Evolutionary conservation across 495 filamentous ascomycete species (phyloP).

Genomic region (Massariosphaeria phaeospora): DNA sequence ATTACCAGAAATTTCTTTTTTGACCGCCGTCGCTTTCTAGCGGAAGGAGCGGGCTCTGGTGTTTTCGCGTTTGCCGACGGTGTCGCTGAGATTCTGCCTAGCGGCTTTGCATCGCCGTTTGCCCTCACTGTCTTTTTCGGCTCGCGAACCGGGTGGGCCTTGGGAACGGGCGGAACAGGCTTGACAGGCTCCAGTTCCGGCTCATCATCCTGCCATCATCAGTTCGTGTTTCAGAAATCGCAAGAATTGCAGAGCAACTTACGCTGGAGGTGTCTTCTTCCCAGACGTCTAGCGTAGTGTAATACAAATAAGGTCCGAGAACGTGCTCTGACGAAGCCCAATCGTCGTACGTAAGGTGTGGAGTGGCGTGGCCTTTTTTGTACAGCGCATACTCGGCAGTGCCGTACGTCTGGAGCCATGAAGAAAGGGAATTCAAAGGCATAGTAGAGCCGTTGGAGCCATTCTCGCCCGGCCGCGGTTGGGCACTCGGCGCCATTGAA

Average conservation of each 20-base stretch:
- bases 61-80: not conserved
- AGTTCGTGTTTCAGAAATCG: not conserved
- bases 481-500: constrained; percentile 8
- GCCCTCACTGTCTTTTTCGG: constrained; percentile 4
- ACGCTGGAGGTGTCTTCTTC: constrained; percentile 15
- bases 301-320: constrained; percentile 18
- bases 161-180: not conserved
- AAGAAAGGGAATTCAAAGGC: constrained; percentile 4
- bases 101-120: constrained; percentile 15
- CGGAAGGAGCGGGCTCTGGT: not conserved
- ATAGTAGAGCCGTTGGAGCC: not conserved
- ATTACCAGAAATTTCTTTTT: constrained; percentile 4
- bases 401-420: constrained; percentile 13
- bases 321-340: constrained; percentile 19
- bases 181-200: constrained; percentile 3
- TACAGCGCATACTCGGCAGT: constrained; percentile 15
- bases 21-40: not conserved
- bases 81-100: not conserved
- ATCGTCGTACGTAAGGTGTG: constrained; percentile 14
- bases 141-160: too few relatives aligned
- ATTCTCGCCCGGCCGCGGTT: not conserved
- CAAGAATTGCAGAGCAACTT: not conserved
- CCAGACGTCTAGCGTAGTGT: constrained; percentile 18
- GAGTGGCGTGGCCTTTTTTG: constrained; percentile 3
- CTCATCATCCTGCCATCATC: constrained; percentile 13